Conservation (phyloP, 306 rosid species). For the Sophora flavescens region DNA sequence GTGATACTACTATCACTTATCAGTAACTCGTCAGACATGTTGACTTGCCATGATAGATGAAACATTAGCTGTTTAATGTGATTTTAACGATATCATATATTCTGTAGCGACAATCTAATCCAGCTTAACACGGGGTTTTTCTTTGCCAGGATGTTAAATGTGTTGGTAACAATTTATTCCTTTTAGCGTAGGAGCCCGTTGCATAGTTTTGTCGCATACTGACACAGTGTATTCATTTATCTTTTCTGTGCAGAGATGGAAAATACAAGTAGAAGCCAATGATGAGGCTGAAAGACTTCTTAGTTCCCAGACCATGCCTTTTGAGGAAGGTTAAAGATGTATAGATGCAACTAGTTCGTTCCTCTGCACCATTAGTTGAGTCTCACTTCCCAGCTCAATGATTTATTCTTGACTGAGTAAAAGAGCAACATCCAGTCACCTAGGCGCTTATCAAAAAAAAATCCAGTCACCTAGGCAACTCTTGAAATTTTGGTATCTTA, state of each 20-base stretch:
- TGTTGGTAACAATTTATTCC: conserved; percentile 26
- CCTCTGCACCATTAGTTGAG: conserved; percentile 34
- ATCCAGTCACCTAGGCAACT: too few species aligned
- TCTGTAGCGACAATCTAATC: not conserved
- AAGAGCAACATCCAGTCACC: conserved; percentile 29
- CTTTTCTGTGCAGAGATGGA: conserved; percentile 71
- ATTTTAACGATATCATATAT: not conserved
- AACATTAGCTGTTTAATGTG: not conserved
- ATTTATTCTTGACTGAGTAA: conserved; percentile 38
- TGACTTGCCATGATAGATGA: conserved; percentile 25
- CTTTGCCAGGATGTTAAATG: not conserved
- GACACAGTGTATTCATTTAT: not conserved
- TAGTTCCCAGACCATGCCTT: conserved; percentile 69
- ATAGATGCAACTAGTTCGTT: conserved; percentile 15
- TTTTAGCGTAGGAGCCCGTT: not conserved
- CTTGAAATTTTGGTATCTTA: conserved; percentile 35
- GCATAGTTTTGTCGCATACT: conserved; percentile 12
- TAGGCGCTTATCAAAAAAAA: too few species aligned
- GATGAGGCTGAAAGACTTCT: conserved; percentile 96
- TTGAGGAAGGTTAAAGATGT: conserved; percentile 55
- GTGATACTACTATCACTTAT: not conserved
- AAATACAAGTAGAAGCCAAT: conserved; percentile 85
- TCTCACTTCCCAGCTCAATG: conserved; percentile 40
- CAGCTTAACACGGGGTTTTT: conserved; percentile 19
- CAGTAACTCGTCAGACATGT: not conserved